These are phyloP conservation scores for Elaeis guineensis DNA, from an alignment of 176 grass and related monocot genomes.

Conservation along the genomic window DNA sequence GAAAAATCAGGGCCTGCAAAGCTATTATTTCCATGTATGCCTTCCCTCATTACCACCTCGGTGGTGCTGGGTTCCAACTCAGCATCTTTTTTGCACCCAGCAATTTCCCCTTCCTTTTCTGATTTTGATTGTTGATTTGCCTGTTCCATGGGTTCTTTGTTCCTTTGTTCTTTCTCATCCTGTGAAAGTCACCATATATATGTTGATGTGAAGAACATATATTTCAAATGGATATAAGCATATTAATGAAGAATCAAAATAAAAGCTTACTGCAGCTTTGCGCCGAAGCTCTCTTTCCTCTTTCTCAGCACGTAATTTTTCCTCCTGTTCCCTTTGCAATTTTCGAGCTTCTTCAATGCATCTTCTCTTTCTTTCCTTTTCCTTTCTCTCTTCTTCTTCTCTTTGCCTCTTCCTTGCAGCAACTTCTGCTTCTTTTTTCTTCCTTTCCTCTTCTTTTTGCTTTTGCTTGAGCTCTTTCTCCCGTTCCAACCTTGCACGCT, in stretches of 20 bases:
- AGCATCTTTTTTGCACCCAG: conserved; percentile 12
- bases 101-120: conserved; percentile 17
- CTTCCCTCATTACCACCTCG: conserved; percentile 15
- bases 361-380: conserved; percentile 9
- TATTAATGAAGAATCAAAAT: background rate
- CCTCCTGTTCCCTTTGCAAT: conserved; percentile 9
- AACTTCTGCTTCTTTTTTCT: conserved; percentile 47
- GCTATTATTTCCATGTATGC: conserved; percentile 23
- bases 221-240: too few species aligned
- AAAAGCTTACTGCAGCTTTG: conserved; percentile 2
- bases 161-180: background rate
- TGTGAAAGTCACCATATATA: background rate
- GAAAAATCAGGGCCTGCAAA: conserved; percentile 17
- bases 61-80: background rate
- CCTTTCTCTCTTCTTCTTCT: conserved; percentile 46
- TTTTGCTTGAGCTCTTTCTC: conserved; percentile 83
- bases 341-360: conserved; percentile 13
- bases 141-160: background rate
- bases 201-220: too few species aligned
- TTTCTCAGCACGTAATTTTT: background rate
- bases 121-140: background rate
- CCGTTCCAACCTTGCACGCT: conserved; percentile 62
- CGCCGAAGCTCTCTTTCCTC: background rate
- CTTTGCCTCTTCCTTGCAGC: conserved; percentile 61
- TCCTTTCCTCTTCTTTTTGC: conserved; percentile 50